Evolutionary conservation across 805 yeast species (phyloP), one percentile per base, ranked within the genome.

Genomic region (Lachancea thermotolerans): DNA sequence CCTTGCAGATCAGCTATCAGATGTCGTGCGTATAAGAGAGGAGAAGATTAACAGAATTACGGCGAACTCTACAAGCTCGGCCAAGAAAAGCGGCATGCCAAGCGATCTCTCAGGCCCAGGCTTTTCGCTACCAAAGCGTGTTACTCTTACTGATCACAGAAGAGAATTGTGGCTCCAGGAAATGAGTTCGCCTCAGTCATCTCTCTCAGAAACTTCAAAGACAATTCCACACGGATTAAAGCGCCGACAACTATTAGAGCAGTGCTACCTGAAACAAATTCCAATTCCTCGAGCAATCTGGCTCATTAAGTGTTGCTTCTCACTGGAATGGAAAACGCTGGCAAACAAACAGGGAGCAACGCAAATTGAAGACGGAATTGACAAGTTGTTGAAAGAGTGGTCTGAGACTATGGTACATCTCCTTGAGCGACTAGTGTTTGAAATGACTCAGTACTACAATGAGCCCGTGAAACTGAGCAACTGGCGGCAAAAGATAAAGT

Each of bases 221-320:
- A 85, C 89, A 15, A 76, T 91, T 7, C 98, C 99, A 0, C 96
- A 91, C 60, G 97, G 97, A 0, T 77, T 90, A 17, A 71, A 90
- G 51, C 85, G 86, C 59, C 78, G 79, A 52, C 72, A 75, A 1
- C 68, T 91, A 15, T 60, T 91, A 3, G 96, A 89, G 50, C 85
- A 82, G 49, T 75, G 95, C 51, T 74, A 83, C 48, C 57, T 67
- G 18, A 81, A 82, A 56, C 67, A 68, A 30, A 81, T 91, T 0
- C 96, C 98, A 0, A 67, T 84, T 1, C 60, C 75, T n/a, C 70
- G 97, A 48, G 95, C 96, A 0, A 64, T 91, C 2, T 91, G 99
- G 99, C 75, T 93, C 48, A 84, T 91, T 3, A 79, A 86, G 51
- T 87, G 96, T 62, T 87, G 90, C 2, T 81, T 90, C 18, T 81